These are phyloP conservation scores for Monosporascus cannonballus DNA, from an alignment of 2,329 filamentous ascomycete genomes.

Conservation along the genomic window DNA sequence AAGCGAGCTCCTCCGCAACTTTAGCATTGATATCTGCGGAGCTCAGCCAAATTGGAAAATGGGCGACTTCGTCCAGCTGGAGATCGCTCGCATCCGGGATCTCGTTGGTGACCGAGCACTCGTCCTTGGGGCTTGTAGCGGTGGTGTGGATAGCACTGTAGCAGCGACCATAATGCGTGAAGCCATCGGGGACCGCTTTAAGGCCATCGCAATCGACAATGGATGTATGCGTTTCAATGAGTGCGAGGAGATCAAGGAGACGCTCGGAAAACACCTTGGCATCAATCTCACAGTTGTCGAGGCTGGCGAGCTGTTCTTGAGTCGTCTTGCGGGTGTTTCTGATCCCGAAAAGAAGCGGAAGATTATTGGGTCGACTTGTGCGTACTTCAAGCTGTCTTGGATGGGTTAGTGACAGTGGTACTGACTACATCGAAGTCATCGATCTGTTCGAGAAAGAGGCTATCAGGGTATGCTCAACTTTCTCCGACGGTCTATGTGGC, in stretches of 20 bases:
- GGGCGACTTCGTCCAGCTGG: constrained; percentile 73
- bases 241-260: constrained; percentile 74
- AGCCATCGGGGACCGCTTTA: constrained; percentile 76
- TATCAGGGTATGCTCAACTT: constrained; percentile 18
- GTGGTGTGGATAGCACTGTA: constrained; percentile 87
- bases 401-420: constrained; percentile 2
- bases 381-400: constrained; percentile 5
- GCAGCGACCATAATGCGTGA: constrained; percentile 80
- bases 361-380: constrained; percentile 69
- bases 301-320: constrained; percentile 70
- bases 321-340: constrained; percentile 64
- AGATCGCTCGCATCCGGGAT: constrained; percentile 72
- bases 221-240: constrained; percentile 84
- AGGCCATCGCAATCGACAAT: constrained; percentile 80
- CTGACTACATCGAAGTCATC: constrained; percentile 46
- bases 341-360: constrained; percentile 87
- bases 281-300: constrained; percentile 90
- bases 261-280: constrained; percentile 69
- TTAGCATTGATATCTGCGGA: constrained; percentile 74
- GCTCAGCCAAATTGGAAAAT: constrained; percentile 78
- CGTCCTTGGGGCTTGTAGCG: constrained; percentile 59
- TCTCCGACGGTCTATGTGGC: neutral
- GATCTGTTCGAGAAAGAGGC: constrained; percentile 80
- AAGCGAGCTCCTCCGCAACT: constrained; percentile 70
- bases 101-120: constrained; percentile 78